A percentile compares a stretch with the other conserved stretches of the same genome.
Evolutionary conservation across 2,329 filamentous ascomycete genomes (phyloP).

Genomic region (Karstenula rhodostoma): DNA sequence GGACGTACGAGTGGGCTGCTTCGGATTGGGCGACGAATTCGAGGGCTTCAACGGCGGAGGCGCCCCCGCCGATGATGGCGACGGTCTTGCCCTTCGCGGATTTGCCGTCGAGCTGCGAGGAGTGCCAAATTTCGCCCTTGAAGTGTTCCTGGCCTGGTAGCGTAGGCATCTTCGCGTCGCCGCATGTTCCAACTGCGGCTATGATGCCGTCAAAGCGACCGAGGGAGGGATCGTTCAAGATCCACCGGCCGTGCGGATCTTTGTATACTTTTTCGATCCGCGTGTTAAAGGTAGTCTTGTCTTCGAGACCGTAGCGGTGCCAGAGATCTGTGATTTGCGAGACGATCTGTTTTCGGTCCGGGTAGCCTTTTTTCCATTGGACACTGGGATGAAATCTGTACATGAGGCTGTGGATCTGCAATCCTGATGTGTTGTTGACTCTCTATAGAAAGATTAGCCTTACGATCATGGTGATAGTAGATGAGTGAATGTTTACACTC

Average conservation of each 20-base stretch:
- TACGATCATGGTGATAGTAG: neutral
- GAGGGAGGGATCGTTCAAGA: slow-evolving; percentile 75
- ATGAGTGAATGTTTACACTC: slow-evolving; percentile 66
- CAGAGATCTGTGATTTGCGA: slow-evolving; percentile 75
- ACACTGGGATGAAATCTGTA: slow-evolving; percentile 87
- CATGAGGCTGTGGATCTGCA: slow-evolving; percentile 88
- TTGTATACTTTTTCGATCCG: slow-evolving; percentile 74
- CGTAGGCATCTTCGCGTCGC: slow-evolving; percentile 75
- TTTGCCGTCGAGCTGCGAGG: slow-evolving; percentile 76
- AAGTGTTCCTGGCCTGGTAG: slow-evolving; percentile 77
- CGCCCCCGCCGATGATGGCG: slow-evolving; percentile 79
- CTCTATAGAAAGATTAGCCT: slow-evolving; percentile 56
- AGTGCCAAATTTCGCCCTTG: slow-evolving; percentile 77
- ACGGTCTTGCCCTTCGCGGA: slow-evolving; percentile 77
- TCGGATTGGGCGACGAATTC: slow-evolving; percentile 76
- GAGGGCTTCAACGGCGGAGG: slow-evolving; percentile 81
- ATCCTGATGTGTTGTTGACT: slow-evolving; percentile 81
- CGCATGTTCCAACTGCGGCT: slow-evolving; percentile 80
- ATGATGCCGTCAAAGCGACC: slow-evolving; percentile 82
- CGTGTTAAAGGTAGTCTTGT: slow-evolving; percentile 75
- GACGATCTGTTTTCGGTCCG: slow-evolving; percentile 77
- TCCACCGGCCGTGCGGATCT: slow-evolving; percentile 74
- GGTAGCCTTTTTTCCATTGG: slow-evolving; percentile 78
- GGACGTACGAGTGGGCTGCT: slow-evolving; percentile 73
- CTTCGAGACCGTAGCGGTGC: slow-evolving; percentile 76